Conservation (phyloP, 768 basidiomycete species). For the Lactarius trivialis region DNA sequence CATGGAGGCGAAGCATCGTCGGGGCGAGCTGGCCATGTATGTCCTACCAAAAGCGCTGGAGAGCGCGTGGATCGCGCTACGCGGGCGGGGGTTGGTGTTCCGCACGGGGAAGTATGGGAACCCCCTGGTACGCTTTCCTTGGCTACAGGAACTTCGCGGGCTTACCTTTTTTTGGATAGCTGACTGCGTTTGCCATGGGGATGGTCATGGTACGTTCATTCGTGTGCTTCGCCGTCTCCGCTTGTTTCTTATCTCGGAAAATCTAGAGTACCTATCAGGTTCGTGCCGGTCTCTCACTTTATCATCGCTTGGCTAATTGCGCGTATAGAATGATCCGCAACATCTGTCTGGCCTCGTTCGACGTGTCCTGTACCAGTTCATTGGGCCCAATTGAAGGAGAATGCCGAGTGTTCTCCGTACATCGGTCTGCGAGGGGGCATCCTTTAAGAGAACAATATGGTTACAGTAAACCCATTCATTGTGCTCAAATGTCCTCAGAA, state of each 20-base stretch:
- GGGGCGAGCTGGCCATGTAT: conserved; percentile 90
- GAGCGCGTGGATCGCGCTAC: conserved; percentile 77
- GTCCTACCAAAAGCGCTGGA: conserved; percentile 85
- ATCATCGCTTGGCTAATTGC: background rate
- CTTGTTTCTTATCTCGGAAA: conserved; percentile 1
- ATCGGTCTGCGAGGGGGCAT: background rate
- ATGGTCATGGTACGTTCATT: conserved; percentile 75
- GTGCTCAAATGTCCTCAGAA: background rate
- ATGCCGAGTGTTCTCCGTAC: background rate
- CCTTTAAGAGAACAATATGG: background rate
- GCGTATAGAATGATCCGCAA: conserved; percentile 56
- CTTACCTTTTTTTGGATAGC: conserved; percentile 28
- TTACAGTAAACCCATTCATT: too few relatives aligned
- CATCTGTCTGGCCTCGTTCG: conserved; percentile 77
- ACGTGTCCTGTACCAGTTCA: conserved; percentile 79
- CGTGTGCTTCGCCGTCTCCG: background rate
- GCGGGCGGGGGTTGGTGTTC: conserved; percentile 71
- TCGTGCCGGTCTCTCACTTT: background rate
- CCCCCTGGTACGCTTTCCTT: conserved; percentile 38
- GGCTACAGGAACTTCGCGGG: conserved; percentile 23
- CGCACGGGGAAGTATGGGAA: conserved; percentile 66
- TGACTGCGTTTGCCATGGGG: conserved; percentile 75
- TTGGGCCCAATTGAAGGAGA: conserved; percentile 64
- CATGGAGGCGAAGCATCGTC: conserved; percentile 81
- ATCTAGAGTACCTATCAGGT: conserved; percentile 57